Evolutionary conservation across 1,284 basidiomycete species (phyloP).

Genomic region (Volvariella volvacea): DNA sequence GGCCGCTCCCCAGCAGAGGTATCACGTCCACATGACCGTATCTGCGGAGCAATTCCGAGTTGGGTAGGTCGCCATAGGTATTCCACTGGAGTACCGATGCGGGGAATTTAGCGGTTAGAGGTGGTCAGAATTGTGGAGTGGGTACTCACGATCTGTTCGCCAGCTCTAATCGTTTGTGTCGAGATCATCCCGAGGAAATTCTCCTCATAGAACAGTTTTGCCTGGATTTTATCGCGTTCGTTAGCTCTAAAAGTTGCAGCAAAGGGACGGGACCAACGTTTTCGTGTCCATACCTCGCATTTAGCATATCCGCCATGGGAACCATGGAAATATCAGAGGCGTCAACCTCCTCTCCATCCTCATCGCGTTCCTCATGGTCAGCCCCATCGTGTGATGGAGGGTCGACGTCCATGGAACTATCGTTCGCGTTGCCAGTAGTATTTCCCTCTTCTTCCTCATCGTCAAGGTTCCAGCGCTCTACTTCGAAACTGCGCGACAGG

Average conservation of each 20-base stretch:
- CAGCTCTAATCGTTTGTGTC: slow-evolving; percentile 67
- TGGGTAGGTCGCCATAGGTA: slow-evolving; percentile 93
- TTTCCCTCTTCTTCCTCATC: slow-evolving; percentile 23
- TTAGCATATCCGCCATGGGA: slow-evolving; percentile 94
- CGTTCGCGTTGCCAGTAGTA: slow-evolving; percentile 24
- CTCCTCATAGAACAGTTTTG: slow-evolving; percentile 80
- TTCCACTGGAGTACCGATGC: slow-evolving; percentile 61
- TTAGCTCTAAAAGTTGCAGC: slow-evolving; percentile 4
- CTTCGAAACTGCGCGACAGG: slow-evolving; percentile 84
- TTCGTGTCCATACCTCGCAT: slow-evolving; percentile 80
- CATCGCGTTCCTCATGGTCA: slow-evolving; percentile 33
- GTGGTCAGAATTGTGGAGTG: background rate
- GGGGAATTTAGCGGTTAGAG: slow-evolving; percentile 4
- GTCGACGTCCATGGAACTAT: slow-evolving; percentile 50
- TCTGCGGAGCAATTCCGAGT: slow-evolving; percentile 88
- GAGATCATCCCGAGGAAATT: slow-evolving; percentile 74
- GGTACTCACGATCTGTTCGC: slow-evolving; percentile 80
- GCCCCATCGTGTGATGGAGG: slow-evolving; percentile 17
- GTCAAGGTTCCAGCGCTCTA: slow-evolving; percentile 50
- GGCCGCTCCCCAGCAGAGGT: slow-evolving; percentile 36
- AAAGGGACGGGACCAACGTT: slow-evolving; percentile 53
- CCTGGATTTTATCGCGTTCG: slow-evolving; percentile 34
- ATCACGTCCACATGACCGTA: slow-evolving; percentile 92
- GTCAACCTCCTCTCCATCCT: slow-evolving; percentile 59
- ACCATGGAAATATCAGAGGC: slow-evolving; percentile 85